A percentile compares a stretch with the other conserved stretches of the same genome.
phyloP scores from a whole-genome alignment of 768 basidiomycete species.

The Suillus variegatus region DNA sequence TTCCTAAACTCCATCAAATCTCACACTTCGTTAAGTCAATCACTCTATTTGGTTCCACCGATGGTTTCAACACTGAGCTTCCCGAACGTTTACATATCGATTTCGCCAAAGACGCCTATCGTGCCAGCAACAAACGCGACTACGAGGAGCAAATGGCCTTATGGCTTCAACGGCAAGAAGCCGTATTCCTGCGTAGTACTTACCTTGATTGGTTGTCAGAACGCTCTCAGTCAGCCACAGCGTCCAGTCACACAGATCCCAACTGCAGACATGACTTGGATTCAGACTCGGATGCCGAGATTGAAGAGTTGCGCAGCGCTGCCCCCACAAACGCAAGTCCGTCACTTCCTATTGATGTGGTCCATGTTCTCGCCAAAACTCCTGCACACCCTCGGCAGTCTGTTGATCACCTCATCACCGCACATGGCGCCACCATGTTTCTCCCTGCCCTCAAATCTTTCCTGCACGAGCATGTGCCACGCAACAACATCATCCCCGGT shows the following conservation, averaged over 20 bases:
- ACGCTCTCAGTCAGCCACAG: neutral
- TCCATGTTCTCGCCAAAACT: constrained; percentile 4
- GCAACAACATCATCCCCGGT: neutral
- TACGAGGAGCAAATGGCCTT: neutral
- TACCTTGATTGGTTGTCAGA: neutral
- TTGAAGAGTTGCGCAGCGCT: neutral
- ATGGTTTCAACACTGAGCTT: neutral
- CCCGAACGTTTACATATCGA: neutral
- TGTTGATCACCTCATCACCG: neutral
- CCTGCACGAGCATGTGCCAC: neutral
- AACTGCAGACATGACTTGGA: no score
- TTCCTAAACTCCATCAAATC: constrained; percentile 38
- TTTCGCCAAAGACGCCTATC: neutral
- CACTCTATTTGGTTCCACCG: constrained; percentile 16
- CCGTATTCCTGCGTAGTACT: neutral
- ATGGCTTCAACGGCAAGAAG: constrained; percentile 6
- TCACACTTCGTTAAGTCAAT: constrained; percentile 30
- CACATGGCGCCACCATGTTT: constrained; percentile 10
- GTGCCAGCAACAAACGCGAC: neutral
- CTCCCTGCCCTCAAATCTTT: constrained; percentile 8
- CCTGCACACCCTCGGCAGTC: constrained; percentile 1
- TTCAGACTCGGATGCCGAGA: neutral
- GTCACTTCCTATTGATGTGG: neutral
- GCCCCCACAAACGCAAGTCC: neutral
- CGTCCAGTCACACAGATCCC: neutral